Evolutionary conservation across 129 eudicot genomes (phyloP), one percentile per base, ranked within the genome.

Genomic region (Oenanthe sinensis): DNA sequence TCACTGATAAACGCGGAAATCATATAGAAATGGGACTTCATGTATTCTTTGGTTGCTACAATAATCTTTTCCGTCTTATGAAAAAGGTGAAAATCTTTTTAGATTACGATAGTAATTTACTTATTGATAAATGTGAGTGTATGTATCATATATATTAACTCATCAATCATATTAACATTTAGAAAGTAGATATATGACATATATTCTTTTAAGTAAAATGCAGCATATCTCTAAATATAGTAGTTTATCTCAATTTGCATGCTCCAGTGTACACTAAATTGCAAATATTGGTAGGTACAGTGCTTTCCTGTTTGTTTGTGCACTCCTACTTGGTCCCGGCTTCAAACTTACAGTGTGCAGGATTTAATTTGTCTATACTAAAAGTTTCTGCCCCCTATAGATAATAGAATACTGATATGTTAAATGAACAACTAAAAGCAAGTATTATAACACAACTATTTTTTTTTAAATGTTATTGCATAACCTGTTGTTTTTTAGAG

Each of bases 21-120:
- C 98, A 95, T 82, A 88, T 95, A 82, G 98, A 95, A 84, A 95
- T 95, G 98, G 98, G 98, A 52, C 85, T 95, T 71, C 98, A 95
- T 81, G 98, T 95, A 67, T 95, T 95, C 91, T 95, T 95, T 76
- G 98, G 98, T 70, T 95, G 98, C 91, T 95, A 95, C 79, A 95
- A 91, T 84, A 95, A 95, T 88, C 97, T 95, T 75, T 95, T 91
- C 73, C 97, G 98, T 40, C 87, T 95, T 81, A 37, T 95, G 91
- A 95, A 91, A 83, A 95, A 95, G 98, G 98, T 95, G 84, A 85
- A 14, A 43, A 43, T 75, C 58, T 20, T 69, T 30, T 12, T 37
- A 30, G 36, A 73, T 54, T 24, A 72, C 30, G 0, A 20, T 46
- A 71, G 28, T 49, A 58, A 22, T 8, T 22, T n/a, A 8, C 13